Base-by-base conservation (phyloP, 1,139 yeast species). In the Suhomyces terraborum region DNA sequence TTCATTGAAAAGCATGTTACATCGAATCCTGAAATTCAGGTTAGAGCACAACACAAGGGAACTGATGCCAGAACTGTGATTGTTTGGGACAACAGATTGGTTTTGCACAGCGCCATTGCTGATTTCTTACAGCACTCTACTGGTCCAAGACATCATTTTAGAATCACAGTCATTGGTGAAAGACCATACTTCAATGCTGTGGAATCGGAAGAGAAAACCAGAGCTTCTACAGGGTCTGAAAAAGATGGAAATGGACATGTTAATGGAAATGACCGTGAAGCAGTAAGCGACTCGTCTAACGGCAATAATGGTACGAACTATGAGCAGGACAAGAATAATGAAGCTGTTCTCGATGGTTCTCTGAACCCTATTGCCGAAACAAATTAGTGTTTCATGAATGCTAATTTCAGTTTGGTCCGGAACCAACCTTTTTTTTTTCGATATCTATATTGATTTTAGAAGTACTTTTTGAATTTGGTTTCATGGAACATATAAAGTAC, bases 121-220 rank as follows among this genome's bases (percentile, higher is more conserved):
- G 64, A 59, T 46, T 59, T 57, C 49, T 56, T 59, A 43, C 52
- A 47, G 28, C 54, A 53, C 32, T 18, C 41, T 12, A 54, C 58
- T 14, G 51, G 46, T 12, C 53, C 61, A 19, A 53, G 64, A 39
- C 64, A 59, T 48, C 62, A 58, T 40, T 59, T 45, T 43, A 48
- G 62, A 39, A 49, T 59, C 24, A 59, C 62, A 22, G 63, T 59
- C 17, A 32, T 58, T 20, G 64, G 63, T 9, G 64, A 58, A 42
- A 51, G 47, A 37, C 64, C 64, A 10, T 58, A 44, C 39, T 51
- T 55, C 26, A 51, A 52, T 18, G 20, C 14, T 5, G 34, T 13
- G 38, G 38, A 38, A 10, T 28, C 40, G 3, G 36, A 32, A 4
- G 35, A 44, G 4, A 14, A 34, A 10, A 29, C 44, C 13, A 45